Evolutionary conservation across 352 stramenopile species (phyloP).

Genomic region (Phytophthora ramorum): DNA sequence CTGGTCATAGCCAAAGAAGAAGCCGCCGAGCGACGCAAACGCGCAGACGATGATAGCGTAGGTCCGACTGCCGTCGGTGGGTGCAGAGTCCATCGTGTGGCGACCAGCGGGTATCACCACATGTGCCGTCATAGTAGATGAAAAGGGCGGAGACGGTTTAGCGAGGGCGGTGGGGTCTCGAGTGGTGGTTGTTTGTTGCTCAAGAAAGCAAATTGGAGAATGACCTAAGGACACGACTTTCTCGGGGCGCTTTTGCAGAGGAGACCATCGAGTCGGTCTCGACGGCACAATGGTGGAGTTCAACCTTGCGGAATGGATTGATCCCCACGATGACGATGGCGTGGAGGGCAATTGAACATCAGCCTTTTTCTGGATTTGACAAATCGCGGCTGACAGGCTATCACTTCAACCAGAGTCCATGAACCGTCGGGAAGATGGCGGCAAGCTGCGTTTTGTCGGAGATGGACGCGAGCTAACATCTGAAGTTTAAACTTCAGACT

Average conservation of each 20-base stretch:
- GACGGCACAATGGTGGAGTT: neutral
- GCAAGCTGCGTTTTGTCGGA: neutral
- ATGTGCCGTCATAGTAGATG: conserved; percentile 8
- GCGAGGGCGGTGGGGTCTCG: neutral
- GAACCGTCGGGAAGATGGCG: conserved; percentile 16
- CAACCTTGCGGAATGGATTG: conserved; percentile 6
- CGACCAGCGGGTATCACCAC: conserved; percentile 26
- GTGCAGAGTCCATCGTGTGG: conserved; percentile 17
- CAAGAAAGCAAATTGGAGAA: conserved; percentile 30
- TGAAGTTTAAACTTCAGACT: conserved; percentile 26
- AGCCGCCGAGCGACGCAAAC: conserved; percentile 38
- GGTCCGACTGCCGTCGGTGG: conserved; percentile 30
- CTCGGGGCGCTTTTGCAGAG: neutral
- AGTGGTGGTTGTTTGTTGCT: conserved; percentile 10
- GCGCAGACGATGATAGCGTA: conserved; percentile 43
- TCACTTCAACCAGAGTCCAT: conserved; percentile 21
- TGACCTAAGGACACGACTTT: conserved; percentile 4
- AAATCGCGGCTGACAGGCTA: conserved; percentile 22
- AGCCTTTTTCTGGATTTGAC: conserved; percentile 17
- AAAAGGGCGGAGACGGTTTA: neutral
- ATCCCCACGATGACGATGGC: conserved; percentile 9
- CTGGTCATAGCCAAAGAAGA: conserved; percentile 47
- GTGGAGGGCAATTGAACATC: conserved; percentile 20
- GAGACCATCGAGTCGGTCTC: neutral
- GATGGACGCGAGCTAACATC: conserved; percentile 4